Conservation (phyloP, 768 basidiomycete species). For the Lentinula raphanica region DNA sequence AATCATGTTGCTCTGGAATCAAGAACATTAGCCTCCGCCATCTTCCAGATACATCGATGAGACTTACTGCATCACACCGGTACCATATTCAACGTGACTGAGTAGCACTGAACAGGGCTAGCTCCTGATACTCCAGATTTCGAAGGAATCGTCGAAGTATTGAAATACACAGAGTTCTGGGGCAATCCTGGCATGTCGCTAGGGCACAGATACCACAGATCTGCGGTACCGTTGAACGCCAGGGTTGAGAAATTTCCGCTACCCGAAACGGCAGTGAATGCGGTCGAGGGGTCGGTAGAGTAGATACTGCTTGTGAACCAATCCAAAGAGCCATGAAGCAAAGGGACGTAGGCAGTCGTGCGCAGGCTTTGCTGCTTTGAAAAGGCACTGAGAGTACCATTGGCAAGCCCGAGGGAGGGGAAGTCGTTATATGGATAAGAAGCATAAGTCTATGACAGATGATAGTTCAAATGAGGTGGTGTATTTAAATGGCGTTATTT, state of each 20-base stretch:
- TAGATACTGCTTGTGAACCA: constrained; percentile 33
- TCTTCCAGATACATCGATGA: background rate
- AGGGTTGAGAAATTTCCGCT: constrained; percentile 20
- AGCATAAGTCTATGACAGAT: constrained; percentile 33
- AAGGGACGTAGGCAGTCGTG: constrained; percentile 33
- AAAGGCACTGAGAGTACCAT: constrained; percentile 35
- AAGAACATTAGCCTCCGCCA: background rate
- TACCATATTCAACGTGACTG: background rate
- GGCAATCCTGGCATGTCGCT: background rate
- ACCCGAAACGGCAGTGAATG: constrained; percentile 28
- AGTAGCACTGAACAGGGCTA: background rate
- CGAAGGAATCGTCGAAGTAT: background rate
- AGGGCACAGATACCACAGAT: constrained; percentile 38
- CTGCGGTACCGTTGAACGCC: constrained; percentile 24
- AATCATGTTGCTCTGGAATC: too few relatives aligned
- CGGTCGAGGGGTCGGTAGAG: constrained; percentile 24
- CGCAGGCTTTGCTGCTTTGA: constrained; percentile 24
- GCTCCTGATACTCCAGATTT: background rate
- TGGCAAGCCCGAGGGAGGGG: constrained; percentile 31
- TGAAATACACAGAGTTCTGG: background rate
- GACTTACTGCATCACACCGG: background rate
- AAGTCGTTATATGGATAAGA: constrained; percentile 48
- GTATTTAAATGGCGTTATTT: too few relatives aligned
- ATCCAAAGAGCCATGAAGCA: constrained; percentile 26
- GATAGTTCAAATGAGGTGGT: too few relatives aligned